Conservation (phyloP, 2,329 filamentous ascomycete species). For the Apiospora hydei region DNA sequence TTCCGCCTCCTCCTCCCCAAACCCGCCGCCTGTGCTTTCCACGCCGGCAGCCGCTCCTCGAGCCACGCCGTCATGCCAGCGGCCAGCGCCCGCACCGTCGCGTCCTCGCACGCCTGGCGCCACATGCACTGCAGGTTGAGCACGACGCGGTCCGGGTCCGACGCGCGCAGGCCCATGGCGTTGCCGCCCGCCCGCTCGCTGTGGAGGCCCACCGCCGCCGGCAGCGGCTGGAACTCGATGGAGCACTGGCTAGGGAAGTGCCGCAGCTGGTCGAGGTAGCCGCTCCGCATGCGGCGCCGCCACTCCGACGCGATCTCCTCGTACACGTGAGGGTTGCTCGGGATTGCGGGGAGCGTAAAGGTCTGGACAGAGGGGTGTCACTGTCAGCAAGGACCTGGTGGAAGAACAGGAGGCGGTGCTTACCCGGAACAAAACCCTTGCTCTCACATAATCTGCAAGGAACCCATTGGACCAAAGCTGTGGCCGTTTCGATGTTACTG, state of each 20-base stretch:
- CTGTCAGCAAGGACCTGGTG: neutral
- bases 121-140: constrained; percentile 39
- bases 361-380: constrained; percentile 29
- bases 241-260: constrained; percentile 35
- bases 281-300: constrained; percentile 33
- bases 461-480: constrained; percentile 32
- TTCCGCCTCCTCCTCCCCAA: neutral
- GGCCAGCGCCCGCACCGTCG: neutral
- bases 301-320: constrained; percentile 43
- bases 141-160: constrained; percentile 35
- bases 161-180: constrained; percentile 34
- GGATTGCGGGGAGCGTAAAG: constrained; percentile 36
- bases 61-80: neutral
- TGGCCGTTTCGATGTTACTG: constrained; percentile 24
- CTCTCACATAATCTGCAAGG: neutral
- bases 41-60: neutral
- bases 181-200: constrained; percentile 36
- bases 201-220: constrained; percentile 35
- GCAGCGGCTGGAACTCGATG: constrained; percentile 45
- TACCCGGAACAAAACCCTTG: neutral
- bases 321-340: constrained; percentile 41
- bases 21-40: neutral
- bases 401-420: neutral
- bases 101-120: constrained; percentile 19
- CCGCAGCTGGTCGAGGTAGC: constrained; percentile 35